phyloP scores from a whole-genome alignment of 192 early-diverging fungal genomes.

The Pecoramyces ruminantium region DNA sequence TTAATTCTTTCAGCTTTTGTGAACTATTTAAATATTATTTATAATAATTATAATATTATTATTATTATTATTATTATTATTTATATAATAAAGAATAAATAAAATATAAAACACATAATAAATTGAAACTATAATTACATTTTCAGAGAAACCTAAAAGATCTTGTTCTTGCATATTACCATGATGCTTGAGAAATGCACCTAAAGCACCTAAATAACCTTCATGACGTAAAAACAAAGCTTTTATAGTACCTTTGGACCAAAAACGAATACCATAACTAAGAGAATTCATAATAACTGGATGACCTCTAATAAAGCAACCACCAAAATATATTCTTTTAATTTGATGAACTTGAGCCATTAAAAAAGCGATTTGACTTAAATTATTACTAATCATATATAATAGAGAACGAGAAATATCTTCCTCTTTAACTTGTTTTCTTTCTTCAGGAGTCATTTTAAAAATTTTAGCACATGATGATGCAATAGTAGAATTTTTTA shows the following conservation, averaged over 20 bases:
- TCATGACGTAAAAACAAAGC: slow-evolving; percentile 93
- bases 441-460: not conserved
- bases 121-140: not conserved
- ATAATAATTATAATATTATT: too few relatives aligned
- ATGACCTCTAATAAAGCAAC: slow-evolving; percentile 92
- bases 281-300: slow-evolving; percentile 95
- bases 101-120: too few relatives aligned
- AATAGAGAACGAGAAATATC: slow-evolving; percentile 82
- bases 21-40: too few relatives aligned
- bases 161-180: not conserved
- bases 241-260: slow-evolving; percentile 88
- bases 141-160: not conserved
- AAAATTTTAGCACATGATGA: slow-evolving; percentile 84
- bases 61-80: not conserved
- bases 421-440: slow-evolving; percentile 51
- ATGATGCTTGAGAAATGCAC: slow-evolving; percentile 54
- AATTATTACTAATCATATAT: slow-evolving; percentile 96
- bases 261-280: slow-evolving; percentile 91
- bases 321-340: slow-evolving; percentile 85
- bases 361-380: slow-evolving; percentile 95
- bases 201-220: slow-evolving; percentile 87
- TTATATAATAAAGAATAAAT: too few relatives aligned
- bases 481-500: slow-evolving; percentile 85
- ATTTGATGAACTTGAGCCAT: slow-evolving; percentile 87
- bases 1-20: too few relatives aligned